Base-by-base conservation (phyloP, 176 grass and related monocot species). In the Triticum urartu region DNA sequence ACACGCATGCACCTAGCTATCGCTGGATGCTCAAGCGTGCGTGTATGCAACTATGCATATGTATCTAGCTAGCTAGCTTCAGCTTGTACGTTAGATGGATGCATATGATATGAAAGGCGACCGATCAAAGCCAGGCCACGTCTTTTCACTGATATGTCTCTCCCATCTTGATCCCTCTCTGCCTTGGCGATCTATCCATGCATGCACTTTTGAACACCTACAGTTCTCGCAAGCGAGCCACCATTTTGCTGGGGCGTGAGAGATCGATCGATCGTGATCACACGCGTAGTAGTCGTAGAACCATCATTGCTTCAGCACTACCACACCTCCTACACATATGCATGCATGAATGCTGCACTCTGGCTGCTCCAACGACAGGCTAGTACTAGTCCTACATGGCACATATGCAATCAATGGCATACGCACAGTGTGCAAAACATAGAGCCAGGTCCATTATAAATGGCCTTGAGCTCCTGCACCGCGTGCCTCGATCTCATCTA, bases 111-210 rank as follows among this genome's bases (percentile, higher is more conserved):
- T 63, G 25, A 72, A 50, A 72, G 65, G 67, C 77, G 67, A 80
- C 77, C 9, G 25, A 80, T 73, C 66, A 22, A 76, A 50, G 59
- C 66, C 35, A 79, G 62, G 87, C 50, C 87, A 84, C 50, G 81
- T 88, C 87, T 68, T 83, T 71, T 88, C 87, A 71, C n/a, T 70
- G 63, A 58, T 45, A 24, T 66, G 5, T 62, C 8, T 62, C 12
- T 11, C 11, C 1, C 22, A 4, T 14, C 63, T 15, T 69, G 33
- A 69, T 69, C 33, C 45, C 12, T 48, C 50, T 54, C 5, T 6
- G 50, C 50, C 50, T 54, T 18, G 5, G 50, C 15, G 17, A 54
- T 7, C 5, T 71, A 71, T 71, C 34, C 34, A n/a, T 71, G 35
- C 35, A 71, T 71, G 68, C 68, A 40, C 68, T 40, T 71, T 71